Base-by-base conservation (phyloP, 495 filamentous ascomycete genomes). In the Penicillium soppii region DNA sequence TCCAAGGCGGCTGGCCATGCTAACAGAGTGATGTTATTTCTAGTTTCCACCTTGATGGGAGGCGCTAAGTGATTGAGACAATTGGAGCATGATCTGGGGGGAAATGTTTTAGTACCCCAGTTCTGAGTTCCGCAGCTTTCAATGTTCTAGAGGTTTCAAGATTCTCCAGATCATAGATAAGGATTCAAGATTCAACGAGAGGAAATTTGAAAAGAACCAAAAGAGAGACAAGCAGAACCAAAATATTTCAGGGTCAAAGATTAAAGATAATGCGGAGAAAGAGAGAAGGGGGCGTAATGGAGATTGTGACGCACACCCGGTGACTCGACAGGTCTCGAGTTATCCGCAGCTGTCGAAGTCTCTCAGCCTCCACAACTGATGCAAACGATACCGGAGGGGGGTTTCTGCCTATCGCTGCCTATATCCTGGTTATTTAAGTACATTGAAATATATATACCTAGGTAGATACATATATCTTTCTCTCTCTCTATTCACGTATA, bases 1-100 rank as follows among this genome's bases (percentile, higher is more conserved):
- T 54, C 52, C 54, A 53, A 58, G 57, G 53, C 54, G 57, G 69
- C 53, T 32, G 62, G 65, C 71, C 72, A 75, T 75, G 65, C 72
- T 75, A 66, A 72, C 63, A 58, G 41, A 26, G 39, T 21, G 40
- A 57, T 53, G 29, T 38, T 43, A 43, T 22, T 43, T 17, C 17
- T 21, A 53, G 46, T 20, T 7, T 25, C 30, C 22, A 29, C 16
- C 32, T 43, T 26, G 21, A 17, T 27, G 23, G 58, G 50, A 56
- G 47, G 54, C 36, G 52, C 47, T 54, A 61, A 50, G 41, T 23
- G 42, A 65, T 48, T 58, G 43, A 47, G 17, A 61, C 43, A 57
- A 51, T 50, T 26, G 33, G n/a, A n/a, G n/a, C n/a, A n/a, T n/a
- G 25, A 27, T 27, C 9, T 27, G 25, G 25, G 25, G 25, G n/a